Evolutionary conservation across 2,329 filamentous ascomycete genomes (phyloP).

Genomic region (Epichloe sylvatica): DNA sequence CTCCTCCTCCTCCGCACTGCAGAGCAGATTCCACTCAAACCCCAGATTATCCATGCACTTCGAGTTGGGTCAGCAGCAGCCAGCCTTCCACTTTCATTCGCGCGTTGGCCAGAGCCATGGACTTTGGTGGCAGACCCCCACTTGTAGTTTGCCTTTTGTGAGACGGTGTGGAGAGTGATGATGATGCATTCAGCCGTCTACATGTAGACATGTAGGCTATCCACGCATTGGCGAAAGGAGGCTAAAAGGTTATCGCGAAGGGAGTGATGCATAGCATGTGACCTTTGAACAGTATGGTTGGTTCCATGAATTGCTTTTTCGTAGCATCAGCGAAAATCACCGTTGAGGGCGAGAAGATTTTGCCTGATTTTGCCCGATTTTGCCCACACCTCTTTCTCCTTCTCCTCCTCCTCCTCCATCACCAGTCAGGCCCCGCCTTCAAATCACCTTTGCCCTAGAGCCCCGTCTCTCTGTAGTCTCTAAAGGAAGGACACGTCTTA

Average conservation of each 20-base stretch:
- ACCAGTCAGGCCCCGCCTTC: background rate
- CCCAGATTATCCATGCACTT: background rate
- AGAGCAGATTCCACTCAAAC: background rate
- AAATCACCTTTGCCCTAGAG: background rate
- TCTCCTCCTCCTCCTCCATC: background rate
- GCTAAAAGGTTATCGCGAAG: too few species aligned
- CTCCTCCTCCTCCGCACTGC: background rate
- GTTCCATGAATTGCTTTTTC: background rate
- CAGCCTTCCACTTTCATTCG: background rate
- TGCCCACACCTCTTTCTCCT: background rate
- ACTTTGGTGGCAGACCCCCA: background rate
- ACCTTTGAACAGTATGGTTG: background rate
- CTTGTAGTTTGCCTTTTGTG: background rate
- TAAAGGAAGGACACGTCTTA: background rate
- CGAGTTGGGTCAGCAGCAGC: too few species aligned
- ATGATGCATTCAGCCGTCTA: too few species aligned
- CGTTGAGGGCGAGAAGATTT: background rate
- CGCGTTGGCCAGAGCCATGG: background rate
- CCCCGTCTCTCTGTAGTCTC: background rate
- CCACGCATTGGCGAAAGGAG: too few species aligned
- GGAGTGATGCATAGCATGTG: too few species aligned
- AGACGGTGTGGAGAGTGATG: too few species aligned
- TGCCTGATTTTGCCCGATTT: background rate
- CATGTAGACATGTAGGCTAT: too few species aligned
- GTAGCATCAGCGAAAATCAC: background rate